Percentiles rank a stretch among this genome's conserved stretches.
Conservation (phyloP, 2,329 filamentous ascomycete species). For the Exserohilum rostratum region DNA sequence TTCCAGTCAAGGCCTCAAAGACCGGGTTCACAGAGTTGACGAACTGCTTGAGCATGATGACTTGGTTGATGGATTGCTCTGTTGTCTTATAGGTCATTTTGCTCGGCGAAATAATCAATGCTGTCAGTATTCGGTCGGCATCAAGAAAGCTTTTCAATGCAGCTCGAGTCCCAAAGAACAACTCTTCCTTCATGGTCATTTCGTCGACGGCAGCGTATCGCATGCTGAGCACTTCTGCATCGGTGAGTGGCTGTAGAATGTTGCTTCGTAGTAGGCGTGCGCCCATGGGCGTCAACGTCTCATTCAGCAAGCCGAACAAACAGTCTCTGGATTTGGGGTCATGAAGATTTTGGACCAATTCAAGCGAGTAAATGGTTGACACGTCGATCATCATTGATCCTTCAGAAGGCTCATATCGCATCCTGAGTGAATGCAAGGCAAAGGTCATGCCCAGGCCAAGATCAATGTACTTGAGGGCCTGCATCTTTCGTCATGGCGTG, state of each 20-base stretch:
- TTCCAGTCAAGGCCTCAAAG: constrained; percentile 69
- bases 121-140: constrained; percentile 78
- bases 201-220: constrained; percentile 87
- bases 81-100: constrained; percentile 70
- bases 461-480: constrained; percentile 85
- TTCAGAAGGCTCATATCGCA: constrained; percentile 86
- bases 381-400: constrained; percentile 96
- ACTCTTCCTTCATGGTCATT: constrained; percentile 78
- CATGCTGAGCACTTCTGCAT: constrained; percentile 67
- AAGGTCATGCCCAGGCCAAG: constrained; percentile 71
- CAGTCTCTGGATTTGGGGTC: constrained; percentile 79
- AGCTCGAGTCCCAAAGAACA: constrained; percentile 78
- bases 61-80: constrained; percentile 83
- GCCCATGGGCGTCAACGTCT: constrained; percentile 89
- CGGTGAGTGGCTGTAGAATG: constrained; percentile 86
- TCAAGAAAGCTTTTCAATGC: constrained; percentile 78
- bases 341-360: constrained; percentile 86
- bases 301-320: constrained; percentile 83
- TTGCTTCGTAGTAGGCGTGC: constrained; percentile 80
- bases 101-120: constrained; percentile 76
- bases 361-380: constrained; percentile 82
- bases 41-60: constrained; percentile 86
- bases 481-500: constrained; percentile 10
- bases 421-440: constrained; percentile 77
- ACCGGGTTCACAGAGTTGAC: constrained; percentile 71